phyloP scores from a whole-genome alignment of 2,329 filamentous ascomycete genomes.

The Incumbomyces lentus region DNA sequence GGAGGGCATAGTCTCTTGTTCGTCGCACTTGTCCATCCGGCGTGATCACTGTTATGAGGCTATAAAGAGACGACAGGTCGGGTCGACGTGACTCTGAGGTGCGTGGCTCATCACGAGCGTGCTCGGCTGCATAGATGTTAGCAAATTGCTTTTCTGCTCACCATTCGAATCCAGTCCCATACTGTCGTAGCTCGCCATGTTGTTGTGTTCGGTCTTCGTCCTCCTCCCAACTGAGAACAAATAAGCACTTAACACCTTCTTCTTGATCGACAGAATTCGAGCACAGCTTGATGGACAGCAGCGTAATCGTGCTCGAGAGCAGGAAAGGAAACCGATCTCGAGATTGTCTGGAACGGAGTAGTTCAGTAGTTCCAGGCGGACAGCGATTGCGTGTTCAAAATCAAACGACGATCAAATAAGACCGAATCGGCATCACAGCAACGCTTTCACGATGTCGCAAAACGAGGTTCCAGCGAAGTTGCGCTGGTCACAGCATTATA shows the following conservation, averaged over 20 bases:
- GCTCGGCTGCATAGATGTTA: conserved; percentile 16
- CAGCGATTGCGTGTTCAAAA: conserved; percentile 3
- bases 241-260: neutral
- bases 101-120: conserved; percentile 16
- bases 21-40: conserved; percentile 38
- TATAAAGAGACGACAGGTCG: conserved; percentile 56
- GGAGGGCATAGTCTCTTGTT: conserved; percentile 48
- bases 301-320: neutral
- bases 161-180: neutral
- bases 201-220: neutral
- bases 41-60: conserved; percentile 48
- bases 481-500: neutral
- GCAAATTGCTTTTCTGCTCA: neutral
- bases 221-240: neutral
- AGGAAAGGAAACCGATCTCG: neutral
- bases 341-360: neutral
- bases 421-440: neutral
- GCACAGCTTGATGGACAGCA: neutral
- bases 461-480: neutral
- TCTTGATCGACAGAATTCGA: neutral
- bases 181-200: conserved; percentile 23
- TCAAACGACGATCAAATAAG: neutral
- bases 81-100: conserved; percentile 41
- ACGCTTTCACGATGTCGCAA: neutral
- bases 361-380: conserved; percentile 6